Evolutionary conservation across 352 stramenopile genomes (phyloP).

Genomic region (Globisporangium alternatum): DNA sequence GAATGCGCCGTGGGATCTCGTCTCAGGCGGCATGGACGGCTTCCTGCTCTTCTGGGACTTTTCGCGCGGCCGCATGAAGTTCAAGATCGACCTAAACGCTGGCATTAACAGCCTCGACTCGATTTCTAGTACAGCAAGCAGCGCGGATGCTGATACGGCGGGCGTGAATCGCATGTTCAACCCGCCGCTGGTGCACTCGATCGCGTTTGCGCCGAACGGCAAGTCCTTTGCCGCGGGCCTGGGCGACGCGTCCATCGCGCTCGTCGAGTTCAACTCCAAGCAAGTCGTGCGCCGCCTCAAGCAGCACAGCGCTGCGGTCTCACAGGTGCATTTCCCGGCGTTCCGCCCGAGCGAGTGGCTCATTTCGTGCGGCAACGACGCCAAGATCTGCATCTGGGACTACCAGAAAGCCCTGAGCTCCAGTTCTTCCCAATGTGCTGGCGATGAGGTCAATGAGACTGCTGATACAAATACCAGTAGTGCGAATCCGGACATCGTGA

Average conservation of each 20-base stretch:
- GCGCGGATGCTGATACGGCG: background rate
- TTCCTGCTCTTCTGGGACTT: conserved; percentile 78
- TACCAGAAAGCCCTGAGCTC: conserved; percentile 34
- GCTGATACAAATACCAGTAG: background rate
- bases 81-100: conserved; percentile 64
- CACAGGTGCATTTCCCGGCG: conserved; percentile 59
- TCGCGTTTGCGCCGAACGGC: conserved; percentile 62
- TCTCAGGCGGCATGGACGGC: conserved; percentile 70
- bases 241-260: conserved; percentile 55
- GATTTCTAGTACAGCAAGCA: background rate
- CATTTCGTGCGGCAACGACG: conserved; percentile 63
- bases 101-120: conserved; percentile 34
- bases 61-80: conserved; percentile 61
- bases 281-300: conserved; percentile 50
- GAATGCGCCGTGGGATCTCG: conserved; percentile 68
- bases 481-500: conserved; percentile 38
- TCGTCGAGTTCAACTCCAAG: conserved; percentile 61
- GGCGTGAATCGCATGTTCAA: conserved; percentile 69
- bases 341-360: conserved; percentile 52
- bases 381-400: conserved; percentile 65
- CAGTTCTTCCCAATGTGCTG: background rate
- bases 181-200: conserved; percentile 63
- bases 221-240: conserved; percentile 65
- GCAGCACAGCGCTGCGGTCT: conserved; percentile 51
- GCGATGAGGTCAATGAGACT: background rate